Conservation (phyloP, 1,284 basidiomycete species). For the Puccinia polysora region DNA sequence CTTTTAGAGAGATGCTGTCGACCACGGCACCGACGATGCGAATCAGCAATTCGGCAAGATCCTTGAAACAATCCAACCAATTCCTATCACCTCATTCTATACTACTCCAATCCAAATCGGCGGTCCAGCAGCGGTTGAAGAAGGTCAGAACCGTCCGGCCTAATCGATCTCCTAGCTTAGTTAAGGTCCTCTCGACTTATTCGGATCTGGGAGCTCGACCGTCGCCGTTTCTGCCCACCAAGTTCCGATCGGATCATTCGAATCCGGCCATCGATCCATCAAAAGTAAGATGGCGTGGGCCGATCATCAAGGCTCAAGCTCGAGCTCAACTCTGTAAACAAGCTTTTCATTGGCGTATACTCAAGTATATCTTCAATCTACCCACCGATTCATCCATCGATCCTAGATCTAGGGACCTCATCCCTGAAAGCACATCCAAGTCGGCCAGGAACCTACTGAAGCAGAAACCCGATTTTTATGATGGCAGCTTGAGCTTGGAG, state of each 20-base stretch:
- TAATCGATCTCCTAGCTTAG: neutral
- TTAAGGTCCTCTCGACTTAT: neutral
- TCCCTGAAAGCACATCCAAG: neutral
- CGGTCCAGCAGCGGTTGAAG: neutral
- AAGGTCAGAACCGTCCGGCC: neutral
- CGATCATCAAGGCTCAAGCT: neutral
- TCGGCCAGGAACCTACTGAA: neutral
- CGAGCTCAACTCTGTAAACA: constrained; percentile 24
- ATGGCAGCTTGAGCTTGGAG: neutral
- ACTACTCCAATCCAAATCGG: neutral
- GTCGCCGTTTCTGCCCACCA: neutral
- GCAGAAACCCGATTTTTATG: constrained; percentile 12
- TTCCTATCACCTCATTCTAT: constrained; percentile 23
- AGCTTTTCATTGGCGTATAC: constrained; percentile 23
- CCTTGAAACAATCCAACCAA: constrained; percentile 24
- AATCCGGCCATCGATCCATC: neutral
- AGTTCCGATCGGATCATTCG: constrained; percentile 6
- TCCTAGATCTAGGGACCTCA: no score
- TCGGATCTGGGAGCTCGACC: neutral
- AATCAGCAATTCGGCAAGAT: neutral
- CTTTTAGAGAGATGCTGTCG: constrained; percentile 6
- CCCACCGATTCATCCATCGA: neutral
- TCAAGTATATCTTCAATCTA: constrained; percentile 3
- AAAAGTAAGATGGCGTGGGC: constrained; percentile 6
- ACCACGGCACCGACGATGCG: neutral